phyloP scores from a whole-genome alignment of 371 early-diverging fungal genomes.

The Mucor saturninus region DNA sequence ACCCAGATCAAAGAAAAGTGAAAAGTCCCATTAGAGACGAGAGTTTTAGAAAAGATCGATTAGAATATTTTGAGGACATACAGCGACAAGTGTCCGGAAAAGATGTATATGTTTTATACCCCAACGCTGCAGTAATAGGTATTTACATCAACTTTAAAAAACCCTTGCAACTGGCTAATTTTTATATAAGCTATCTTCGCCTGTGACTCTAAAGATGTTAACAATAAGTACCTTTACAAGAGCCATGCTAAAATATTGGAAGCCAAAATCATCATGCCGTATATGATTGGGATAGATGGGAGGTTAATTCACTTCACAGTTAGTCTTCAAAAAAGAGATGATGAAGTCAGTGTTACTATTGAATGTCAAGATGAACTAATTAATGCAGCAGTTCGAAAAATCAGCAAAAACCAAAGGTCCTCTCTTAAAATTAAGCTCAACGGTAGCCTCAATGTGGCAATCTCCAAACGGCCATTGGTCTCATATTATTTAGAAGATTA shows the following conservation, averaged over 20 bases:
- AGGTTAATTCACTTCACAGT: background rate
- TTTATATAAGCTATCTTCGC: constrained; percentile 1
- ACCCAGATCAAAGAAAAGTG: background rate
- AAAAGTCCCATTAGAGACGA: background rate
- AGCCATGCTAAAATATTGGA: background rate
- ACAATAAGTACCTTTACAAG: background rate
- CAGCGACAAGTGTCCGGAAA: no score
- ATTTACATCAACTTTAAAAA: no score
- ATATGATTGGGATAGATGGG: background rate
- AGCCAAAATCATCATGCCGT: background rate
- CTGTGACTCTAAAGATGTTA: background rate
- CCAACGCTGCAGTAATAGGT: no score
- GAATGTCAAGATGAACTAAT: background rate
- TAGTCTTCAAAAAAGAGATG: background rate
- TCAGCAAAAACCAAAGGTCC: no score
- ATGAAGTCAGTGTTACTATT: background rate
- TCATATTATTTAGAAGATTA: no score
- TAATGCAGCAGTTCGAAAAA: background rate
- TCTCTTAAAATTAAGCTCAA: no score
- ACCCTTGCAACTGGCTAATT: background rate
- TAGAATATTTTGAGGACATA: background rate
- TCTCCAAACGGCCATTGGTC: no score
- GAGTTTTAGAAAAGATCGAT: background rate
- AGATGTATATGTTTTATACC: no score
- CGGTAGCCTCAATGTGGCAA: no score